Base-by-base conservation (phyloP, 108 stramenopile species). In the Nitzschia sp. region DNA sequence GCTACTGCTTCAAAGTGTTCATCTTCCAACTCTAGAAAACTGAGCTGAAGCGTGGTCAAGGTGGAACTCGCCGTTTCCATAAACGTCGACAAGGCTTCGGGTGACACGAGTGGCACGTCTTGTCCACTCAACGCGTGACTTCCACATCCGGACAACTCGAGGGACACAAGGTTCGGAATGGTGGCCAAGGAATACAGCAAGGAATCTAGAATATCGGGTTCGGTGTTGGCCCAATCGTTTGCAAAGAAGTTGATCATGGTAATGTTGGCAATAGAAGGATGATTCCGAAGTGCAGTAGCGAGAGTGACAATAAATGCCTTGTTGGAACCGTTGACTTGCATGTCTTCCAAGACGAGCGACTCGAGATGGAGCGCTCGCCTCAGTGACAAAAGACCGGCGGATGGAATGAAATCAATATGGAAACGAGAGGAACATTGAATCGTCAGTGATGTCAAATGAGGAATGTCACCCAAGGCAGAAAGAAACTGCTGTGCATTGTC, bases 221-320 rank as follows among this genome's bases (percentile, higher is more conserved):
- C 57, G 21, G 56, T 69, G 41, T 69, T 69, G 44, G 68, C 50
- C 57, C 57, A 57, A 55, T 69, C 68, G 41, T 69, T 69, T 56
- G 53, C 54, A 51, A 69, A 69, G 34, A 69, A 69, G 41, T 69
- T 69, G 41, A 57, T 42, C 57, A 69, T 48, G 25, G 22, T 37
- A 14, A 69, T 34, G 57, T 58, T 57, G 34, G 29, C 5, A 15
- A 69, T 11, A 6, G 68, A 38, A 11, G 57, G 34, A 19, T 69
- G 68, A 38, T 34, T 51, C 14, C 34, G 48, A 14, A 69, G 26
- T 20, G 57, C 57, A 2, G n/a, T 15, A 7, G 51, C 44, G 14
- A 69, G 21, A 9, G 1, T 17, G 5, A 29, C n/a, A 9, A 69
- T 59, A 20, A 69, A 69, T 8, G 20, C 48, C 34, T 11, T 12